Conservation (phyloP, 441 rosid genomes). For the Pelargonium cotyledonis region DNA sequence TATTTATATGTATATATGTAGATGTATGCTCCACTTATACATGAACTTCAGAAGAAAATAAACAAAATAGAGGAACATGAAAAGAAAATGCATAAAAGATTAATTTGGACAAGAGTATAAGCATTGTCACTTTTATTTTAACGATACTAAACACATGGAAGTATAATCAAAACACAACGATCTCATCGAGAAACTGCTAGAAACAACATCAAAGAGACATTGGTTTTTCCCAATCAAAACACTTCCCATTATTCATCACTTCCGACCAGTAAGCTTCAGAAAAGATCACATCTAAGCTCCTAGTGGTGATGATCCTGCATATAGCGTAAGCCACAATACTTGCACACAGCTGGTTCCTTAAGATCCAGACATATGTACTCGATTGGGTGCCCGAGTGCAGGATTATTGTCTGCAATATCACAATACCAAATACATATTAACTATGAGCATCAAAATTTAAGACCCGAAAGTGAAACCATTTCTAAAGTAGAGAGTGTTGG, state of each 20-base stretch:
- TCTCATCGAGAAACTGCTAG: conserved; percentile 2
- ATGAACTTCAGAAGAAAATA: neutral
- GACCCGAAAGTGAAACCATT: neutral
- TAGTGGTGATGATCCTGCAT: conserved; percentile 92
- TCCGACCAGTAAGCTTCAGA: neutral
- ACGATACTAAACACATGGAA: neutral
- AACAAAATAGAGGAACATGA: neutral
- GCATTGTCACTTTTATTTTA: conserved; percentile 9
- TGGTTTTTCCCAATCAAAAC: neutral
- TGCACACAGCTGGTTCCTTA: conserved; percentile 82
- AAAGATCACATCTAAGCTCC: conserved; percentile 10
- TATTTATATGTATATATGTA: too few species aligned
- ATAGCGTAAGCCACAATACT: conserved; percentile 89
- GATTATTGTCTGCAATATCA: conserved; percentile 48
- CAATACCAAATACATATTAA: neutral
- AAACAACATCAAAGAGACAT: neutral
- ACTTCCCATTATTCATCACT: neutral
- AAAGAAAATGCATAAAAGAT: neutral
- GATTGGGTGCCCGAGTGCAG: conserved; percentile 95
- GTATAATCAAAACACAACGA: neutral
- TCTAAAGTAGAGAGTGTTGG: neutral
- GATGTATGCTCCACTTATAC: neutral
- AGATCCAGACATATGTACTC: conserved; percentile 94
- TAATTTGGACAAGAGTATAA: neutral
- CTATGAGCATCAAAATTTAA: neutral